Base-by-base conservation (phyloP, 176 grass and related monocot species). In the Triticum aestivum region DNA sequence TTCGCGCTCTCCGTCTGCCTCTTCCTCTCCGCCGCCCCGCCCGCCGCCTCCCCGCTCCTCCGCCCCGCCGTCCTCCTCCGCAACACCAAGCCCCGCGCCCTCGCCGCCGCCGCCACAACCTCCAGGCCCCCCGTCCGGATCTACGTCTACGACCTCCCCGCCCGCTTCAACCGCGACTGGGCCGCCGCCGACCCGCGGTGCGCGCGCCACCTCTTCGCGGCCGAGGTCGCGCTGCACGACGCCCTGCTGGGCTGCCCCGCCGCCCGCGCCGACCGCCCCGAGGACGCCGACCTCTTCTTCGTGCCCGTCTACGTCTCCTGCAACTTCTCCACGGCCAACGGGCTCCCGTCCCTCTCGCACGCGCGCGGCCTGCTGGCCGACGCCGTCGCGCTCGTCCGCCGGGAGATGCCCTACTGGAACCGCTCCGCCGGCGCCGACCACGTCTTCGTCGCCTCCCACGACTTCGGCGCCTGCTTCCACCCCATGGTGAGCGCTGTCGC, bases 401-500 rank as follows among this genome's bases (percentile, higher is more conserved):
- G 14, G 11, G 67, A 86, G 4, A 77, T 90, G 82, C 92, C 94
- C 1, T 98, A 92, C 83, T 98, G 92, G 94, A 96, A 98, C 35
- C 90, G 90, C 41, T 96, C 94, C 84, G 73, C 18, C 49, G 94
- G 94, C 13, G 81, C 90, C 44, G 92, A 98, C 90, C 97, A 98
- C 83, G 73, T 98, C 61, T 96, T 98, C 83, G 94, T 96, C 79
- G 90, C 94, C 4, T 96, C 94, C 14, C 97, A 96, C 79, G 97
- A 98, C 89, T 96, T 92, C 81, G 92, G 94, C 54, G 88, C 97
- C 23, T 98, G 97, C 88, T 96, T 98, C 88, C 97, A 98, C 34
- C 90, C 97, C 75, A 96, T 98, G 97, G 93, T 98, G 21, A 77
- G 72, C 18, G 13, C 71, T 33, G 8, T 83, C 47, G 78, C 83